Evolutionary conservation across 495 filamentous ascomycete species (phyloP), one percentile per base, ranked within the genome.

Genomic region (Talaromyces proteolyticus): DNA sequence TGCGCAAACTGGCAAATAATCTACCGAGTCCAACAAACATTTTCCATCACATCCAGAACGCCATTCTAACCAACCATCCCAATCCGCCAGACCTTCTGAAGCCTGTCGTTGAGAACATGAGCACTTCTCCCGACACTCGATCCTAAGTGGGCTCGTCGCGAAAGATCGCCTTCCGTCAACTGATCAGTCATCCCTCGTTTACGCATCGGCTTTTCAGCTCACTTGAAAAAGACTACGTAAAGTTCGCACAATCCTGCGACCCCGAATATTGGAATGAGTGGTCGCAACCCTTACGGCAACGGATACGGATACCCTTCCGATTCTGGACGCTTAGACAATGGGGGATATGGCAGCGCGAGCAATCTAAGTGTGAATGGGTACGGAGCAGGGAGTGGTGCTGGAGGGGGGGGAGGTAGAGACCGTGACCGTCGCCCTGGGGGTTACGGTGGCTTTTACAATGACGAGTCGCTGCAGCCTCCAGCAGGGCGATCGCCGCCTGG

Each of bases 381-480:
- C 47, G 60, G 63, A 47, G 62, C 56, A 17, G 63, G 66, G 16
- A 67, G 68, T 41, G 47, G 53, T 38, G 67, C 64, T 44, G 56
- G 52, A 41, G 61, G 54, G 44, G 57, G 56, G 39, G 59, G 57
- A 34, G 53, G 50, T 50, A 55, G 60, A 46, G 64, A 66, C 16
- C 64, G 56, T 45, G 47, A 49, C 4, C 47, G 56, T 49, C 67
- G 72, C 23, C 66, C 69, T 2, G 72, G 72, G 42, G 72, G 72
- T 12, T 75, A 75, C 39, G 72, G 72, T 26, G 72, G 72, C 6
- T 75, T 75, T 26, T 67, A 68, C 25, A 45, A 57, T 2, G 72
- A 75, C 43, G 29, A 65, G 6, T 50, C 64, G 39, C 65, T 61
- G n/a, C n/a, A n/a, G 45, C 68, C 59, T 16, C 47, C 36, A n/a